Base-by-base conservation (phyloP, 441 rosid genomes). In the Corymbia citriodora region DNA sequence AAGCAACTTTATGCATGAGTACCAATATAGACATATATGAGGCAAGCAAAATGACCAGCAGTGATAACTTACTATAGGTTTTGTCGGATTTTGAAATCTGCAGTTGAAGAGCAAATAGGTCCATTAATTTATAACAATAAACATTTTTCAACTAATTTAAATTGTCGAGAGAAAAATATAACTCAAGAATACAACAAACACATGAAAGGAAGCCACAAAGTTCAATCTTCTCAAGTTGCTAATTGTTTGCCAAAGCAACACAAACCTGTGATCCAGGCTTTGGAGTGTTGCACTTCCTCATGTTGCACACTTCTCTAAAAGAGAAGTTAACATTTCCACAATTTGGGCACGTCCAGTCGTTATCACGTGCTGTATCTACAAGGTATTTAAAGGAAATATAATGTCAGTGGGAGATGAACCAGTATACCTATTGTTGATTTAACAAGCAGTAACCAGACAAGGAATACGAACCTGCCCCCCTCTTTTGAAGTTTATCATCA, bases 311-410 rank as follows among this genome's bases (percentile, higher is more conserved):
- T 89, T 94, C 95, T 94, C 99, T 95, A 90, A 98, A 98, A 79
- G 99, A 97, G 93, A 97, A 98, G 94, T 98, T 98, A 70, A 98
- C 93, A 90, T 98, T 98, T 65, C 99, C 99, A 93, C 99, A 98
- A 92, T 97, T 97, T 11, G 99, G 99, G 92, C 99, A 98, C 33
- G 96, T 93, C 99, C 99, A 98, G 93, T 97, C 99, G 93, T 96
- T 96, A 92, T 98, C 99, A 31, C 98, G 97, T 16, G 98, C 88
- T 57, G 96, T 94, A 94, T 97, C 99, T 98, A 89, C 87, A 87
- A 90, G 82, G 52, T 13, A 55, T 88, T 91, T 79, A 52, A 72
- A 89, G 79, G 61, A 79, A 63, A 88, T 87, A 70, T 29, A 36
- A 55, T 15, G 88, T 53, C 88, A 54, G 90, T 55, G 61, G 85